Conservation (phyloP, 352 stramenopile species). For the Elongisporangium senticosum region DNA sequence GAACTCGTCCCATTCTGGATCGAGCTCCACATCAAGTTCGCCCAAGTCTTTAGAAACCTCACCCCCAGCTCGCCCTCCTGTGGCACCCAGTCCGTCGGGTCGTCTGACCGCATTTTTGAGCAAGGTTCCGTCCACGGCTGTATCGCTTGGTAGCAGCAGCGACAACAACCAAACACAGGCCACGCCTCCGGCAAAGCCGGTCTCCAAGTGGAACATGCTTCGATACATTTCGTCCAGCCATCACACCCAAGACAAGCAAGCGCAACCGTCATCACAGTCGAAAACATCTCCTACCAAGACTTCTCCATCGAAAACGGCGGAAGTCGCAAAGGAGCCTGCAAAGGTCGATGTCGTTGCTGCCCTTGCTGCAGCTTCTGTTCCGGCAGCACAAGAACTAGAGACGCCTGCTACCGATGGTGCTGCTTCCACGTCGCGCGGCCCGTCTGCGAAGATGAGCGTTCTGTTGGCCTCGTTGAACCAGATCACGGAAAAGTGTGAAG, state of each 20-base stretch:
- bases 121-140: slow-evolving; percentile 11
- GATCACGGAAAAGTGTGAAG: slow-evolving; percentile 45
- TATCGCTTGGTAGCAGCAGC: neutral
- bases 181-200: neutral
- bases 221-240: neutral
- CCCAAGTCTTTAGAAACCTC: neutral
- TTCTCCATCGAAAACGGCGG: neutral
- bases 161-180: neutral
- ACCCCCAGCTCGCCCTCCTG: neutral
- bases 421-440: slow-evolving; percentile 6
- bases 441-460: slow-evolving; percentile 28
- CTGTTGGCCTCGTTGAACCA: slow-evolving; percentile 41
- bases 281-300: neutral
- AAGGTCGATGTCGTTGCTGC: neutral
- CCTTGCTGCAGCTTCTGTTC: neutral
- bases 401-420: neutral
- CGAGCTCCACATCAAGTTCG: slow-evolving; percentile 5
- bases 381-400: neutral
- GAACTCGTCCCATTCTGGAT: slow-evolving; percentile 1
- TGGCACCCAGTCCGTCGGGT: neutral
- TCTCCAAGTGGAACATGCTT: neutral
- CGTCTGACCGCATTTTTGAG: neutral
- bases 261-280: neutral
- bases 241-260: neutral
- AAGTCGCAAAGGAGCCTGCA: neutral